Conservation (phyloP, 257 asterid species). For the Leonotis leonurus region DNA sequence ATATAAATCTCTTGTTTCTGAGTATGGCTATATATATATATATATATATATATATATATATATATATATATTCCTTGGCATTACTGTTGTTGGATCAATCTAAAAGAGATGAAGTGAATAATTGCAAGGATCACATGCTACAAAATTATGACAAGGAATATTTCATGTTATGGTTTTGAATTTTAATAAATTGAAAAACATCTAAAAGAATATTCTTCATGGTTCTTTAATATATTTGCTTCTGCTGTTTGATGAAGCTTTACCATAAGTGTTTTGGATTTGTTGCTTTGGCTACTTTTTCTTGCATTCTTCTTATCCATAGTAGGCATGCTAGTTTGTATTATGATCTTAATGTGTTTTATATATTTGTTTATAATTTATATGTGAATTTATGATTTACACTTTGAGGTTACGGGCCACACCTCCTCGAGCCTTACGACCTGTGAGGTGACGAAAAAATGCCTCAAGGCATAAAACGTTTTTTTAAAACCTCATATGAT, state of each 20-base stretch:
- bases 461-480: no score
- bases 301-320: neutral
- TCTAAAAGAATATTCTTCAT: neutral
- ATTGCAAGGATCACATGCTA: constrained; percentile 14
- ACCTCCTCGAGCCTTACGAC: no score
- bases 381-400: no score
- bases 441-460: no score
- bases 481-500: neutral
- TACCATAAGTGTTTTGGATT: neutral
- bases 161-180: neutral
- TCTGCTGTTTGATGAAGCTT: no score
- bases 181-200: neutral
- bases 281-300: constrained; percentile 1
- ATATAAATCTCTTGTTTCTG: constrained; percentile 12
- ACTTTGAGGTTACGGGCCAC: no score
- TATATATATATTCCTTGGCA: no score
- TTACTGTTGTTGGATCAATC: neutral
- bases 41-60: no score
- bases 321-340: no score
- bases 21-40: no score
- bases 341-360: no score
- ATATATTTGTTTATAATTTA: no score
- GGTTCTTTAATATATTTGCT: neutral
- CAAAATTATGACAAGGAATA: neutral
- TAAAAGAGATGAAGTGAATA: neutral